Percentiles rank a stretch among this genome's conserved stretches.
phyloP scores from a whole-genome alignment of 768 basidiomycete genomes.

The Pulveroboletus sp. region DNA sequence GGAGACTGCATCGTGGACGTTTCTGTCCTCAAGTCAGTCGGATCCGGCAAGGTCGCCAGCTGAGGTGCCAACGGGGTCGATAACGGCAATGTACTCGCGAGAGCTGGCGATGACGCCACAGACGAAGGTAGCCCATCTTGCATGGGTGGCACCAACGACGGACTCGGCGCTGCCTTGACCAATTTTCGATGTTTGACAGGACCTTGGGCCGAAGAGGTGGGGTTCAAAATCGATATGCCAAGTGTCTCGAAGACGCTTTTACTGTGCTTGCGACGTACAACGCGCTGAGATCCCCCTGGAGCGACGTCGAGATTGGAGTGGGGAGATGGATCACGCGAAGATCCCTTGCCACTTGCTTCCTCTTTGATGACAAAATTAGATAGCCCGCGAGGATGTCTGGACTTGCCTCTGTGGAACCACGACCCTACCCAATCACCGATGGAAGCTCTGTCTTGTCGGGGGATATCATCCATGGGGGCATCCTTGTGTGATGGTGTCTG shows the following conservation, averaged over 20 bases:
- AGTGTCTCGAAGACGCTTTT: constrained; percentile 70
- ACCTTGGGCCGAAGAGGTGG: constrained; percentile 31
- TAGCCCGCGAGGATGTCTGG: constrained; percentile 25
- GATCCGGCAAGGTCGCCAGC: constrained; percentile 21
- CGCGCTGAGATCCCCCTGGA: constrained; percentile 11
- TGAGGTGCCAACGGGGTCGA: constrained; percentile 25
- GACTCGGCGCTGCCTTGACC: constrained; percentile 24
- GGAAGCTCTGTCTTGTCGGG: constrained; percentile 32
- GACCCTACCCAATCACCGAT: constrained; percentile 76
- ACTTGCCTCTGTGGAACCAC: constrained; percentile 58
- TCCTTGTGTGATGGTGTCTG: constrained; percentile 4
- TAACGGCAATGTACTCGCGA: constrained; percentile 12
- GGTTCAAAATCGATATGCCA: constrained; percentile 63
- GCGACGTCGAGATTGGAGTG: constrained; percentile 9
- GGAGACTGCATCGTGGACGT: constrained; percentile 28
- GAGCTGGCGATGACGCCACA: constrained; percentile 17
- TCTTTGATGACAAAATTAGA: constrained; percentile 20
- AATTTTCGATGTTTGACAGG: constrained; percentile 21
- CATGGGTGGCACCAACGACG: constrained; percentile 7
- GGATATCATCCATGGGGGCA: not conserved
- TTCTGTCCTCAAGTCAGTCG: constrained; percentile 21
- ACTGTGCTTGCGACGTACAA: constrained; percentile 38
- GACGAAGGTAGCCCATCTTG: constrained; percentile 14
- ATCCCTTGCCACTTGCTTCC: constrained; percentile 16
- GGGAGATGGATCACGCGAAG: constrained; percentile 22